A percentile compares a stretch with the other conserved stretches of the same genome.
phyloP scores from a whole-genome alignment of 345 rosid genomes.

The Carallia brachiata region DNA sequence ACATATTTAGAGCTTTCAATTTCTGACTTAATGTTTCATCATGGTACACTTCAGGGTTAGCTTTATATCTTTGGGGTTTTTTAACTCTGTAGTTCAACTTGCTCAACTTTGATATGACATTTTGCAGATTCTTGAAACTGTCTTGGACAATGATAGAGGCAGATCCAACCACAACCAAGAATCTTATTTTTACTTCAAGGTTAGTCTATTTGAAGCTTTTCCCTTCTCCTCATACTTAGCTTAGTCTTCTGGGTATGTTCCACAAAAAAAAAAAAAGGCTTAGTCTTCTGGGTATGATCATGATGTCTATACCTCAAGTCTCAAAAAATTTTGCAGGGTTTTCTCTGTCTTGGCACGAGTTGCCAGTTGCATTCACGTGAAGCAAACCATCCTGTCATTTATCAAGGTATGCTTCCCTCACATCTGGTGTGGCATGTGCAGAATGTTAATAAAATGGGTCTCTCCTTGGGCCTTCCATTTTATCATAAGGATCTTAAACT shows the following conservation, averaged over 20 bases:
- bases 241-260: not conserved
- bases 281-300: not conserved
- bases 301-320: slow-evolving; percentile 10
- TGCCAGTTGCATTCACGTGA: slow-evolving; percentile 30
- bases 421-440: not conserved
- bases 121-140: slow-evolving; percentile 42
- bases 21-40: too few species aligned
- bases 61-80: too few species aligned
- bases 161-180: not conserved
- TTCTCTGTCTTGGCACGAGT: slow-evolving; percentile 38
- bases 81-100: not conserved
- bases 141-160: slow-evolving; percentile 21
- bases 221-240: slow-evolving; percentile 3
- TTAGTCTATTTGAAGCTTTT: slow-evolving; percentile 6
- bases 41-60: too few species aligned
- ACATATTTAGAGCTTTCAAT: not conserved
- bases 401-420: slow-evolving; percentile 35
- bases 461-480: not conserved
- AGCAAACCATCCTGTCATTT: slow-evolving; percentile 37
- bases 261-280: not conserved
- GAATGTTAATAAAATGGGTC: not conserved
- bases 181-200: slow-evolving; percentile 36
- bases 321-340: slow-evolving; percentile 31
- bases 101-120: slow-evolving; percentile 11
- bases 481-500: not conserved